Percentiles rank a stretch among this genome's conserved stretches.
Evolutionary conservation across 2,329 filamentous ascomycete genomes (phyloP).

Genomic region (Penicillium verrucosum): DNA sequence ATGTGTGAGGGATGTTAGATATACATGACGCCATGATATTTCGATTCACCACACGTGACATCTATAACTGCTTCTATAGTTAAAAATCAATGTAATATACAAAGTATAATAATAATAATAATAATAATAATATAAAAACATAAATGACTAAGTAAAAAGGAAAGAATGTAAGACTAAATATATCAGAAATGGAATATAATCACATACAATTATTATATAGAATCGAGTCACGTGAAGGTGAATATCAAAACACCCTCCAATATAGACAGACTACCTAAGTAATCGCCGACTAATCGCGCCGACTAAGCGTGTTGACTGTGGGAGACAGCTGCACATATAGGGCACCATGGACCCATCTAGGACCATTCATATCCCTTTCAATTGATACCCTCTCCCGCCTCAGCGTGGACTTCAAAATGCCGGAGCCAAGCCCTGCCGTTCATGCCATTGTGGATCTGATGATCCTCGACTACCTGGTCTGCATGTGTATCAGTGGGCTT

Average conservation of each 20-base stretch:
- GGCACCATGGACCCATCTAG: slow-evolving; percentile 1
- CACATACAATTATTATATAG: neutral
- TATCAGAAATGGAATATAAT: neutral
- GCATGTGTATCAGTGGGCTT: slow-evolving; percentile 45
- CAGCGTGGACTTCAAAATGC: neutral
- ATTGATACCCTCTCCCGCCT: neutral
- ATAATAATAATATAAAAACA: too few relatives aligned
- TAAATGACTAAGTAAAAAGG: too few relatives aligned
- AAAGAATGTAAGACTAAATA: neutral
- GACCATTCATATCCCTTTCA: neutral
- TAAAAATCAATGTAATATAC: neutral
- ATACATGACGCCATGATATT: slow-evolving; percentile 5
- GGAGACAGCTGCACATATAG: neutral
- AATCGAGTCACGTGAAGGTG: neutral
- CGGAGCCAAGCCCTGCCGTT: slow-evolving; percentile 20
- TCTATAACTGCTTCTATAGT: neutral
- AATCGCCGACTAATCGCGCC: neutral
- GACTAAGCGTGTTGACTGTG: neutral
- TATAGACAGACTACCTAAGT: too few relatives aligned
- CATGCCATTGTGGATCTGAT: slow-evolving; percentile 52
- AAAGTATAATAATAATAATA: too few relatives aligned
- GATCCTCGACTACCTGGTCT: slow-evolving; percentile 56
- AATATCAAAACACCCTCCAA: neutral
- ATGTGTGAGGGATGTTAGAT: neutral
- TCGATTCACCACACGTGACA: neutral